Conservation (phyloP, 108 stramenopile genomes). For the Nitzschia palea region DNA sequence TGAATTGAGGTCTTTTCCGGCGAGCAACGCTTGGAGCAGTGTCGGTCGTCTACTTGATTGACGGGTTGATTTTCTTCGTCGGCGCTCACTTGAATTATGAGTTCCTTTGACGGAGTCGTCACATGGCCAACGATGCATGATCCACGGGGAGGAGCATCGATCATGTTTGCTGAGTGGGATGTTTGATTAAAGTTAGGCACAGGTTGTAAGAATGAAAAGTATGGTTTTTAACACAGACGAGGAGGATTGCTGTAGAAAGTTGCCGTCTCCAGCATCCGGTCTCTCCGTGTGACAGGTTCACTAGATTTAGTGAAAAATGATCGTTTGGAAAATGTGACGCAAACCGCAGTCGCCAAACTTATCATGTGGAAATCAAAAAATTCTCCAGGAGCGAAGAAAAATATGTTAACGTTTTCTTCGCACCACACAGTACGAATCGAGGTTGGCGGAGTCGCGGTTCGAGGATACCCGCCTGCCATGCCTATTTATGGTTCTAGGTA, state of each 20-base stretch:
- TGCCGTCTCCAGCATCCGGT: no score
- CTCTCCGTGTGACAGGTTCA: no score
- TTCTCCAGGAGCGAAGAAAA: background rate
- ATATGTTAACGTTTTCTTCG: background rate
- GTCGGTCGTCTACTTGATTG: background rate
- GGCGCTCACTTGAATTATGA: background rate
- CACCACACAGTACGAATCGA: no score
- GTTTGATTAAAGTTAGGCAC: no score
- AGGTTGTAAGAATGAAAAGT: no score
- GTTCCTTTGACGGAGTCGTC: conserved; percentile 6
- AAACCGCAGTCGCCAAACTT: background rate
- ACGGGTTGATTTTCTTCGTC: conserved; percentile 18
- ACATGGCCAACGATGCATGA: background rate
- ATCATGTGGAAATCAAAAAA: background rate
- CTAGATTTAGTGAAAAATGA: no score
- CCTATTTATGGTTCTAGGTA: no score
- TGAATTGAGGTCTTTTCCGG: background rate
- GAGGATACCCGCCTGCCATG: no score
- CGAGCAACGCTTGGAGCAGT: background rate
- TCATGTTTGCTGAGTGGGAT: no score
- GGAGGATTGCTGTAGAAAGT: no score
- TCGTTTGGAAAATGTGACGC: background rate
- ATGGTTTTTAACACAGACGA: no score
- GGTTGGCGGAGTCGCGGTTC: no score
- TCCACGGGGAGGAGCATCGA: conserved; percentile 1